Conservation (phyloP, 352 stramenopile species). For the Pythium aquatile region DNA sequence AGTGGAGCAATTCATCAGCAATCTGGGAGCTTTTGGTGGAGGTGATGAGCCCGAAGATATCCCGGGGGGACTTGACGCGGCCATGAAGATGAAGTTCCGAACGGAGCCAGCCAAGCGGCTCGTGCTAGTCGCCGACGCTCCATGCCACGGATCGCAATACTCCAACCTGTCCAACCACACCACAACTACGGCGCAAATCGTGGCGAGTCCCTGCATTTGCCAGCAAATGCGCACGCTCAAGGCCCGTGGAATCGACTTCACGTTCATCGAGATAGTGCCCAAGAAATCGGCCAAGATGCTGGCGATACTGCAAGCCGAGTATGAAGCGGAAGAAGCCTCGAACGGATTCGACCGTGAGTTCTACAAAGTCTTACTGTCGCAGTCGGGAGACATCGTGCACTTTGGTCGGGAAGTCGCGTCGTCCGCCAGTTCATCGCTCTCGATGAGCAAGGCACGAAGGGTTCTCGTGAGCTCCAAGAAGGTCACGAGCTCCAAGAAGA, state of each 20-base stretch:
- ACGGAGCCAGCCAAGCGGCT: constrained; percentile 29
- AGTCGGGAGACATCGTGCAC: constrained; percentile 11
- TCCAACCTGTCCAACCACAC: constrained; percentile 15
- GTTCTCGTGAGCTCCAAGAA: constrained; percentile 18
- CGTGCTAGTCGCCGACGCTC: constrained; percentile 35
- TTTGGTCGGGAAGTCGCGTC: constrained; percentile 24
- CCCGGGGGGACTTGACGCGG: constrained; percentile 30
- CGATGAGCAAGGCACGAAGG: constrained; percentile 27
- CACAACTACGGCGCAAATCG: constrained; percentile 22
- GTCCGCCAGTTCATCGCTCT: constrained; percentile 30
- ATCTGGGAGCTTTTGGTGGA: constrained; percentile 28
- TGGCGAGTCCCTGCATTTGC: constrained; percentile 32
- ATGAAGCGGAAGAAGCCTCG: constrained; percentile 1
- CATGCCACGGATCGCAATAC: constrained; percentile 39
- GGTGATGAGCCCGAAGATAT: constrained; percentile 40
- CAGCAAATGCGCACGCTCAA: constrained; percentile 34
- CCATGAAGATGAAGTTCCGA: constrained; percentile 30
- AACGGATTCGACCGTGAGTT: constrained; percentile 29
- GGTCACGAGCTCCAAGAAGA: constrained; percentile 6
- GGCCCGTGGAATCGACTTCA: constrained; percentile 37
- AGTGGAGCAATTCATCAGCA: constrained; percentile 29
- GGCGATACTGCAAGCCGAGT: constrained; percentile 30
- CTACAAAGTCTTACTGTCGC: constrained; percentile 20
- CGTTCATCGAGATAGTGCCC: constrained; percentile 35
- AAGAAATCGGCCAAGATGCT: constrained; percentile 33